Conservation (phyloP, 176 grass and related monocot genomes). For the Areca catechu region DNA sequence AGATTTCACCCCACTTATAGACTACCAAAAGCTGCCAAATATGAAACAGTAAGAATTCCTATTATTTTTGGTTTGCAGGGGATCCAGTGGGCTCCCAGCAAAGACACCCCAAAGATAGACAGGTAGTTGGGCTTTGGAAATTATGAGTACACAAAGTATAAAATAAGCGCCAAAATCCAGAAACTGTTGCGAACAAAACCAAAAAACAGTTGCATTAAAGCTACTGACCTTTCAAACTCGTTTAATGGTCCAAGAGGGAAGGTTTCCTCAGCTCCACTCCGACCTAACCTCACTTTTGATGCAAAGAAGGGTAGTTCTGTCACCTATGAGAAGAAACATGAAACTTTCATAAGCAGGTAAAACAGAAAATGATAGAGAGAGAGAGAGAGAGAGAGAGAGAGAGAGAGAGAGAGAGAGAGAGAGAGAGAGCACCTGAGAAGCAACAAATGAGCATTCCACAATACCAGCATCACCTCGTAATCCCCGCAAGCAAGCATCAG, state of each 20-base stretch:
- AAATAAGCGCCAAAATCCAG: too few relatives aligned
- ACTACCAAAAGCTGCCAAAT: too few relatives aligned
- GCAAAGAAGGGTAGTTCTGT: constrained; percentile 91
- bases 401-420: too few relatives aligned
- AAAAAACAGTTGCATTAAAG: not conserved
- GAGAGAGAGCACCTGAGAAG: constrained; percentile 60
- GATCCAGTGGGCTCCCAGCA: too few relatives aligned
- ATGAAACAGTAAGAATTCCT: too few relatives aligned
- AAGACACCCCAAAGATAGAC: too few relatives aligned
- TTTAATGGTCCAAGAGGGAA: constrained; percentile 84
- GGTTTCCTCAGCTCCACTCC: constrained; percentile 63
- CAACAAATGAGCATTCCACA: constrained; percentile 81
- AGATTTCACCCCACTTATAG: too few relatives aligned
- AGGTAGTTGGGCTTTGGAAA: too few relatives aligned
- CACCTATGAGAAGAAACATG: constrained; percentile 40
- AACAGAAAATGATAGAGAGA: not conserved
- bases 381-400: too few relatives aligned
- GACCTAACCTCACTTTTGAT: constrained; percentile 73
- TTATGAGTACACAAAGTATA: too few relatives aligned
- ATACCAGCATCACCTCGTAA: constrained; percentile 71
- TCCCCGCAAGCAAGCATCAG: constrained; percentile 68
- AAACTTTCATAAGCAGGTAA: not conserved
- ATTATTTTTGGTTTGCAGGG: too few relatives aligned
- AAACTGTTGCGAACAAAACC: too few relatives aligned
- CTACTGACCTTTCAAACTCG: constrained; percentile 76